A percentile compares a stretch with the other conserved stretches of the same genome.
Evolutionary conservation across 1,284 basidiomycete species (phyloP).

Genomic region (Afroboletus lepidellus): DNA sequence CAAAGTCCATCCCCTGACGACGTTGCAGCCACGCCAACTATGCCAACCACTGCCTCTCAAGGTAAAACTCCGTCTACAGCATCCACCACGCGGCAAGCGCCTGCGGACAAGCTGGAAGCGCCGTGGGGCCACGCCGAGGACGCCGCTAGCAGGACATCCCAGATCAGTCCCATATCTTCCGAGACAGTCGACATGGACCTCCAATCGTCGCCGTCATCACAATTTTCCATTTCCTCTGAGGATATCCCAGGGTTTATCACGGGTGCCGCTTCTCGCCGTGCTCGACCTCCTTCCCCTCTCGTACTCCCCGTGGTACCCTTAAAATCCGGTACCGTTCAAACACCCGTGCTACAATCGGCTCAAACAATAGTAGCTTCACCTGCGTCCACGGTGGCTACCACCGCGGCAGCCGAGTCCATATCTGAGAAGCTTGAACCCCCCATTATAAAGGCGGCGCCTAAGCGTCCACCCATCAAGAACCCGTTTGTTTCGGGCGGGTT

Average conservation of each 20-base stretch:
- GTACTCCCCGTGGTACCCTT: conserved; percentile 19
- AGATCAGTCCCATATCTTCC: conserved; percentile 34
- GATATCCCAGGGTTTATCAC: conserved; percentile 35
- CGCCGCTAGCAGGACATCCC: conserved; percentile 28
- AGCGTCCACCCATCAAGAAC: conserved; percentile 33
- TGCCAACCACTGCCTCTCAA: conserved; percentile 2
- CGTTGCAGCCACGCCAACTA: conserved; percentile 3
- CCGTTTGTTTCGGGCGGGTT: conserved; percentile 56
- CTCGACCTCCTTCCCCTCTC: conserved; percentile 29
- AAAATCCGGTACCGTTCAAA: conserved; percentile 19
- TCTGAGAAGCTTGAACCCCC: conserved; percentile 14
- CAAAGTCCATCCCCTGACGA: conserved; percentile 3
- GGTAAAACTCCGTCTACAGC: conserved; percentile 13
- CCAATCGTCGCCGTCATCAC: conserved; percentile 34
- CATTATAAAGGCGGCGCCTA: conserved; percentile 2
- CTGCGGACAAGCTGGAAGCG: conserved; percentile 13
- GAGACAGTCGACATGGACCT: conserved; percentile 36
- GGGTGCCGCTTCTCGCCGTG: conserved; percentile 31
- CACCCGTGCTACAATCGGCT: conserved; percentile 16
- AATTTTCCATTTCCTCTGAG: conserved; percentile 24
- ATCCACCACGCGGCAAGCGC: conserved; percentile 18
- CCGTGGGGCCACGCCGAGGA: conserved; percentile 26
- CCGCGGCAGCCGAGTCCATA: conserved; percentile 6
- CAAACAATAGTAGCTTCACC: conserved; percentile 22
- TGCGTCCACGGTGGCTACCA: conserved; percentile 18